Conservation (phyloP, 139 green algal species). For the Chlamydomonas sp. region DNA sequence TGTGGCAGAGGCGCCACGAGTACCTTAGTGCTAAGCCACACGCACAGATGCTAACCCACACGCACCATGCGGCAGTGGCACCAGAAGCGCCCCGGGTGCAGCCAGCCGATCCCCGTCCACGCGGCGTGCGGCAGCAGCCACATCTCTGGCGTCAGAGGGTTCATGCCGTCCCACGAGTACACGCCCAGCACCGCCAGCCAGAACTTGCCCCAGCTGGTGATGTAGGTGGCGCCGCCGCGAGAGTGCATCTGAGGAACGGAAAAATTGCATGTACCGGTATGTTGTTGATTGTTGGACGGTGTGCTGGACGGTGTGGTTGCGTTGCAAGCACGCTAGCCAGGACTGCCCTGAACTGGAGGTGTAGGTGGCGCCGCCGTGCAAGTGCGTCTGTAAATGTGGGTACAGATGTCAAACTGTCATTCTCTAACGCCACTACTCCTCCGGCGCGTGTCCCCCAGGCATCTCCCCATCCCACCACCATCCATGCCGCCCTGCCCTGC, state of each 20-base stretch:
- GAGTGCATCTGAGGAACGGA: slow-evolving; percentile 81
- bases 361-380: too few relatives aligned
- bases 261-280: background rate
- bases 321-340: background rate
- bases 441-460: too few relatives aligned
- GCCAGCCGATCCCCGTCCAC: slow-evolving; percentile 82
- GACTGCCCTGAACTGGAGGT: too few relatives aligned
- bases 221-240: slow-evolving; percentile 82
- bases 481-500: too few relatives aligned
- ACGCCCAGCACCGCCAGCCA: slow-evolving; percentile 96
- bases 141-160: slow-evolving; percentile 96
- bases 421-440: too few relatives aligned
- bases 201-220: slow-evolving; percentile 99
- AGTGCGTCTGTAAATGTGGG: too few relatives aligned
- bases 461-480: too few relatives aligned
- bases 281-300: background rate
- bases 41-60: background rate
- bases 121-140: slow-evolving; percentile 95
- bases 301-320: background rate
- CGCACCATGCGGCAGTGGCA: slow-evolving; percentile 97
- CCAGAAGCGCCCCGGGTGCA: slow-evolving; percentile 96
- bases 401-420: too few relatives aligned
- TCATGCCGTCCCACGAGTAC: slow-evolving; percentile 93
- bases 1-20: slow-evolving; percentile 99
- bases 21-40: too few relatives aligned